Evolutionary conservation across 2,329 filamentous ascomycete species (phyloP).

Genomic region (Botrytis paeoniae): DNA sequence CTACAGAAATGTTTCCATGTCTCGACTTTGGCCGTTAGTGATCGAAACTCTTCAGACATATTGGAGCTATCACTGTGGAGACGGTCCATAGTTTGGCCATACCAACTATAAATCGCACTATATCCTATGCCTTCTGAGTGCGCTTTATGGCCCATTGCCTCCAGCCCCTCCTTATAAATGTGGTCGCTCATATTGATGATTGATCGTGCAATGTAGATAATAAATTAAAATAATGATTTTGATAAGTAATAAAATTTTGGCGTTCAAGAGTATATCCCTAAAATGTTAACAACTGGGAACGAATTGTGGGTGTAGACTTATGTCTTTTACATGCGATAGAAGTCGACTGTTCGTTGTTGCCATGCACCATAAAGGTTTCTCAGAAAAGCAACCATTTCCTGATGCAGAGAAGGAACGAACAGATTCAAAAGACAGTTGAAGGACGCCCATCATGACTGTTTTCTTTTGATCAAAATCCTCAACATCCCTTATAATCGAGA

Average conservation of each 20-base stretch:
- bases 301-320: background rate
- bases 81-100: background rate
- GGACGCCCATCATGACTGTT: too few species aligned
- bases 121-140: background rate
- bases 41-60: background rate
- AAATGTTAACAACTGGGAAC: background rate
- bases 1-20: conserved; percentile 6
- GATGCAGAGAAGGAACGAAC: background rate
- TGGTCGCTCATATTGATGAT: background rate
- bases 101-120: background rate
- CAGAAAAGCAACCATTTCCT: background rate
- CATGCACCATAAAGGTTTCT: background rate
- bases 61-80: background rate
- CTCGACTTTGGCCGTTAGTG: background rate
- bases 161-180: background rate
- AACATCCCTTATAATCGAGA: background rate
- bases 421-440: background rate
- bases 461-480: background rate
- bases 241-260: background rate
- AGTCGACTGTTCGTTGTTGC: background rate
- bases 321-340: background rate
- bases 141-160: background rate
- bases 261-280: background rate
- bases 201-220: background rate
- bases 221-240: background rate